Conservation (phyloP, 768 basidiomycete genomes). For the Auricularia sp. region DNA sequence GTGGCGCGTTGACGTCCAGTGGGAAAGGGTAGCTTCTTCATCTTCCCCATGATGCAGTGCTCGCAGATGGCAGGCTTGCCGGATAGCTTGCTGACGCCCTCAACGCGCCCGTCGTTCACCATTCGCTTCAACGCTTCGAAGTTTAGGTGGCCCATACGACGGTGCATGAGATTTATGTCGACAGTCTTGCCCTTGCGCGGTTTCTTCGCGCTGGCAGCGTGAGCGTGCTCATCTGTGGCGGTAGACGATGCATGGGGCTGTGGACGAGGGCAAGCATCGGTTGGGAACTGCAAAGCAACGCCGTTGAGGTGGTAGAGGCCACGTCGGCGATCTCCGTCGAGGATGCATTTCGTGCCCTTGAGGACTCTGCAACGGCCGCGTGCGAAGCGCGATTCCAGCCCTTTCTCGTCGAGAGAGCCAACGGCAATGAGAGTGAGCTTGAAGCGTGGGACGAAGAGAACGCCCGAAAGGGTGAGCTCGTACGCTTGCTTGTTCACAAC, state of each 20-base stretch:
- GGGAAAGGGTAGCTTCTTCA: neutral
- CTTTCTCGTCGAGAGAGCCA: conserved; percentile 4
- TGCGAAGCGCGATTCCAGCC: conserved; percentile 4
- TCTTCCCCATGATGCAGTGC: conserved; percentile 1
- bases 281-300: neutral
- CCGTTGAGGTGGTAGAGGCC: conserved; percentile 9
- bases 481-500: neutral
- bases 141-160: neutral
- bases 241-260: neutral
- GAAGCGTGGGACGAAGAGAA: conserved; percentile 9
- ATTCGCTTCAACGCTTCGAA: neutral
- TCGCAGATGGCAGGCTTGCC: neutral
- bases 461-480: neutral
- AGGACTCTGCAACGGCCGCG: neutral
- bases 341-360: neutral
- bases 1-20: neutral
- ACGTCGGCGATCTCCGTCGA: conserved; percentile 1
- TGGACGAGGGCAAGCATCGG: neutral
- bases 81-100: neutral
- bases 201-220: no score
- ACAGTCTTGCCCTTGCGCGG: neutral
- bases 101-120: neutral
- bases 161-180: conserved; percentile 4
- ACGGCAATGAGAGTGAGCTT: conserved; percentile 9
- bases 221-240: neutral